Base-by-base conservation (phyloP, 2,329 filamentous ascomycete genomes). In the Colletotrichum australisinense region DNA sequence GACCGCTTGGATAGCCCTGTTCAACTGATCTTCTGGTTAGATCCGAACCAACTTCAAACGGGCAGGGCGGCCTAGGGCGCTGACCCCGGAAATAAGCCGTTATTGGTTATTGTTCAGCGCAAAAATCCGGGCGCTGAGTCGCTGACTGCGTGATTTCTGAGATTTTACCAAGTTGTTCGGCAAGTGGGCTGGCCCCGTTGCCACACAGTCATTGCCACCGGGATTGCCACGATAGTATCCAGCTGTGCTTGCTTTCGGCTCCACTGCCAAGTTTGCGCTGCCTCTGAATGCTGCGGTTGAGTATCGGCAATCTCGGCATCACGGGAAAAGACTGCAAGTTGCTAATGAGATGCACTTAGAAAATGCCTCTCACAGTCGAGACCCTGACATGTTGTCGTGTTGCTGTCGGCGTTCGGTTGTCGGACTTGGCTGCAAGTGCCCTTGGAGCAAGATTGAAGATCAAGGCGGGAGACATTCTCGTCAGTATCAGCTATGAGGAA, bases 391-490 rank as follows among this genome's bases (percentile, higher is more conserved):
- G 24, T 46, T n/a, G 7, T 49, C 8, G 19, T 22, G 42, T 22
- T 49, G 19, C 19, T 49, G 19, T 7, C n/a, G 7, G 0, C 1
- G 42, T 49, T 49, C 19, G 3, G n/a, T 22, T 11, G 5, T 5
- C n/a, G 42, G 7, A 9, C 19, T 11, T 11, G 0, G 8, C 1
- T 8, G 5, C 1, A 8, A 5, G 3, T 49, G 19, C 7, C 7
- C 4, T 9, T 49, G 2, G 16, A 22, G 19, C 19, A 11, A 19
- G n/a, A 1, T 16, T 3, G 42, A 46, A 1, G 42, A 49, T 19
- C 3, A n/a, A 22, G 4, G 0, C 7, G 19, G 1, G 1, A 49
- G 5, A 22, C 8, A 22, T 1, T 1, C 3, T n/a, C 19, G 7
- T n/a, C 42, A 49, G 19, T 8, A 42, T 2, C 1, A 22, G 42